Conservation (phyloP, 2,329 filamentous ascomycete species). For the Scedosporium dehoogii region DNA sequence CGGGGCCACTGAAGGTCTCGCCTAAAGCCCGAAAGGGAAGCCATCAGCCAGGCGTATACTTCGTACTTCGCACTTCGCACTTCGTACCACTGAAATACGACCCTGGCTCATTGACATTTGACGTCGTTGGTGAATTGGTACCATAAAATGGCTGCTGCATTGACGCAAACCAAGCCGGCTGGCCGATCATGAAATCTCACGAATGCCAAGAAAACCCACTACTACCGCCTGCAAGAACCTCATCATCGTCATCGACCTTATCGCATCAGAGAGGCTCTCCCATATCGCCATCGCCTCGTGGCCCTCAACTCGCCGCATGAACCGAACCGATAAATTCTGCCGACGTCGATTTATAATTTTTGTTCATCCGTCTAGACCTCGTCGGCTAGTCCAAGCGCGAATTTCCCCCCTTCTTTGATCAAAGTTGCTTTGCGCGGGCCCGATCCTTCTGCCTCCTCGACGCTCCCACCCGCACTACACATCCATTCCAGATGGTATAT, state of each 20-base stretch:
- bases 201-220: neutral
- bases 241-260: neutral
- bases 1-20: no score
- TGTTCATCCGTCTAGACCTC: neutral
- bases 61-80: no score
- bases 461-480: neutral
- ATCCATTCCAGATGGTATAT: neutral
- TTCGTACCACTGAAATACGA: no score
- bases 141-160: neutral
- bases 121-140: neutral
- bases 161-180: constrained; percentile 2
- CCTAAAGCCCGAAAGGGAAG: no score
- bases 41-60: no score
- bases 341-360: neutral
- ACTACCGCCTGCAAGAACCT: neutral
- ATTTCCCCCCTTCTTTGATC: neutral
- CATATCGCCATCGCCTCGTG: neutral
- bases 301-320: neutral
- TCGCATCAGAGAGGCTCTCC: neutral
- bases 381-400: neutral
- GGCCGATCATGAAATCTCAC: neutral
- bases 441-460: neutral
- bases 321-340: neutral
- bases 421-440: neutral
- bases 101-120: no score